These are phyloP conservation scores for Grigorovia yakushimaensis DNA, from an alignment of 805 yeast species.

Conservation along the genomic window DNA sequence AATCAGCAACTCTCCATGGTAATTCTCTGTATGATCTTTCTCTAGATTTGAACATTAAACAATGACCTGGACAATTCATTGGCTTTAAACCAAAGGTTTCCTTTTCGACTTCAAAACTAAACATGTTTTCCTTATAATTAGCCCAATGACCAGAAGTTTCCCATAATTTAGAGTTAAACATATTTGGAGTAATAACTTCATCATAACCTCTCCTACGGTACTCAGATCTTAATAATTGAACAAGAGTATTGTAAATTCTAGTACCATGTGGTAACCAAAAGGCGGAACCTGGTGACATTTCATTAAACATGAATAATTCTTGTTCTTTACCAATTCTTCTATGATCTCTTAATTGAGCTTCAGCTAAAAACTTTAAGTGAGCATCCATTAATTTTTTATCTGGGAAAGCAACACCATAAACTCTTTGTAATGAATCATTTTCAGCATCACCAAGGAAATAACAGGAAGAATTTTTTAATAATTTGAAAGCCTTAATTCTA, in stretches of 20 bases:
- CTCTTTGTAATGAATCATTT: conserved; percentile 93
- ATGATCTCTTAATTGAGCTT: conserved; percentile 93
- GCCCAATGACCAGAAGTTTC: conserved; percentile 99
- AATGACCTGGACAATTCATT: conserved; percentile 89
- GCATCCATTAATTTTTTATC: conserved; percentile 94
- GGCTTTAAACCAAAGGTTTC: conserved; percentile 92
- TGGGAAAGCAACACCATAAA: conserved; percentile 97
- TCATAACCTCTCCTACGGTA: conserved; percentile 92
- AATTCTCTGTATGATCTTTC: conserved; percentile 94
- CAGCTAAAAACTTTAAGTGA: conserved; percentile 87
- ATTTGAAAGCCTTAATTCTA: conserved; percentile 85
- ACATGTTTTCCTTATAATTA: conserved; percentile 96
- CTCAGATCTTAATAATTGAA: conserved; percentile 69
- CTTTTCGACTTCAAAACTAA: conserved; percentile 92
- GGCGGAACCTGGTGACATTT: conserved; percentile 94
- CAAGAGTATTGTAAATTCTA: conserved; percentile 84
- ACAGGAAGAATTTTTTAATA: conserved; percentile 90
- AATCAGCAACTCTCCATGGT: conserved; percentile 98
- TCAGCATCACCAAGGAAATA: conserved; percentile 88
- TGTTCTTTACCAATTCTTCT: conserved; percentile 95
- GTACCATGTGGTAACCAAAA: conserved; percentile 99
- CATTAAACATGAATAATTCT: conserved; percentile 90
- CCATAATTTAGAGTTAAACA: conserved; percentile 97
- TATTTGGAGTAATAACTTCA: conserved; percentile 97
- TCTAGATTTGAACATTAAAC: conserved; percentile 81